Percentiles rank a stretch among this genome's conserved stretches.
Evolutionary conservation across 257 asterid genomes (phyloP).

Genomic region (Penstemon barbatus): DNA sequence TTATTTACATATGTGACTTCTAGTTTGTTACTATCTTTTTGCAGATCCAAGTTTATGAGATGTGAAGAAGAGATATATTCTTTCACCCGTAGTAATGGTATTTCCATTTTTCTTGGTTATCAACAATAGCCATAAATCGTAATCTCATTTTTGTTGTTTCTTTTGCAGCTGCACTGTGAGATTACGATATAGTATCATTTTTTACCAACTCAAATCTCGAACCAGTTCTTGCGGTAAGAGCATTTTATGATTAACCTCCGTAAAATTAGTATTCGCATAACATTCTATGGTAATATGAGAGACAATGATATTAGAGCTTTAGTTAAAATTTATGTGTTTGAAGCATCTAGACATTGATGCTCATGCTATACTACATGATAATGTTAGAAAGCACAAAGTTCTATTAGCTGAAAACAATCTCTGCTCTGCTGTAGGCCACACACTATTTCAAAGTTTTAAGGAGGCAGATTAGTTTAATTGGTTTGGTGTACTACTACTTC

Average conservation of each 20-base stretch:
- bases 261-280: background rate
- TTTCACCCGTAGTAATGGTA: conserved; percentile 14
- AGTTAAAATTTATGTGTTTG: too few species aligned
- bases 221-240: conserved; percentile 16
- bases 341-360: too few species aligned
- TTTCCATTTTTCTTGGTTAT: background rate
- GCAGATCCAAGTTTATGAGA: conserved; percentile 16
- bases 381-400: too few species aligned
- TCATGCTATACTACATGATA: too few species aligned
- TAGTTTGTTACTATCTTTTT: background rate
- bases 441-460: too few species aligned
- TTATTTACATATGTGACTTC: conserved; percentile 1
- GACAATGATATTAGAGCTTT: background rate
- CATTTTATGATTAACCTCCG: background rate
- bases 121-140: background rate
- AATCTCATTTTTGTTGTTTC: conserved; percentile 3
- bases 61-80: background rate
- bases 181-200: background rate
- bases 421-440: too few species aligned
- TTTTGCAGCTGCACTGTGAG: conserved; percentile 5
- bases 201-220: background rate
- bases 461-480: too few species aligned
- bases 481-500: too few species aligned
- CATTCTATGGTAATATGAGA: background rate
- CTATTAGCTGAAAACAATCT: too few species aligned